Base-by-base conservation (phyloP, 768 basidiomycete species). In the Phlegmacium glaucopus region DNA sequence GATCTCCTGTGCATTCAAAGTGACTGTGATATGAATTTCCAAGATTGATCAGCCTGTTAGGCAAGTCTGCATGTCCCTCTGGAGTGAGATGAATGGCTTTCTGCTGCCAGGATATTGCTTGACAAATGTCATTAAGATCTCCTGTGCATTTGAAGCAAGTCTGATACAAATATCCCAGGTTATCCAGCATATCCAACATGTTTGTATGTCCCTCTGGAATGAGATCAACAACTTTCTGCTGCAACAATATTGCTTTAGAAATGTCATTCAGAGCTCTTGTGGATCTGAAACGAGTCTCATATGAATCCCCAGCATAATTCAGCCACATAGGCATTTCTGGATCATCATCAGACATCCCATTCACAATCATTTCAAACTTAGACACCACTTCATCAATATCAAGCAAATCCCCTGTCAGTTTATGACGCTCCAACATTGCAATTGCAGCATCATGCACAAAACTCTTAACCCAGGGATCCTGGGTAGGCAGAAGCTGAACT, bases 221-320 rank as follows among this genome's bases (percentile, higher is more conserved):
- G 35, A 39, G 36, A 15, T 43, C 18, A 15, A 48, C 17, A 8
- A 32, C 40, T 16, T 42, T 48, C 32, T 37, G 22, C 4, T 47
- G 46, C n/a, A 25, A 10, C 2, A 30, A 32, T 4, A 60, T 55
- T 6, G 58, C 54, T 15, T 50, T 29, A 10, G 45, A 28, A 39
- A 57, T 41, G 36, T 59, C 54, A 12, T 42, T 17, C 3, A 50
- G 41, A 10, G 54, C 45, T 11, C 39, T 25, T 9, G 52, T 48
- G 29, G n/a, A 28, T 6, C 28, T 25, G 25, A 56, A 57, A 18
- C 60, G 60, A 34, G 12, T 44, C 1, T n/a, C 32, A 27, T 65
- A 55, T 2, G 53, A 53, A 41, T 38, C 47, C 6, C 55, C 55
- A 16, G 57, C 4, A 32, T 32, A 13, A 8, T 8, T 32, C 30